These are phyloP conservation scores for Chlorella sp. DNA, from an alignment of 139 green algal species.

Conservation along the genomic window DNA sequence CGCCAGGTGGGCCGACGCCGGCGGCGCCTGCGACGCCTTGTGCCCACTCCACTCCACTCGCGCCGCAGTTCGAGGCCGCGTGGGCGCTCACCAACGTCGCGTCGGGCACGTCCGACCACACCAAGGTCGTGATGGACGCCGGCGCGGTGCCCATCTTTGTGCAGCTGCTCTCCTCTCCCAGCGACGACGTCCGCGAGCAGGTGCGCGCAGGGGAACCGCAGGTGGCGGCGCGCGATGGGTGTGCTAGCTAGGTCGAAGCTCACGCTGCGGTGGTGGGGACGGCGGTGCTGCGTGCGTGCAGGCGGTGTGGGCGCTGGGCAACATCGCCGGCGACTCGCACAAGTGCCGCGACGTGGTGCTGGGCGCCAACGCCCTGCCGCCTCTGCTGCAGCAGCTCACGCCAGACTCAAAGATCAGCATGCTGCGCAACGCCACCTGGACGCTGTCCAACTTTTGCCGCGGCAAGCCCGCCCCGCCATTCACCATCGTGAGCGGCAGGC, in stretches of 20 bases:
- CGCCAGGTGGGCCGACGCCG: no score
- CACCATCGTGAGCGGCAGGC: conserved; percentile 50
- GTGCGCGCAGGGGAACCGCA: conserved; percentile 29
- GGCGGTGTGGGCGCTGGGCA: conserved; percentile 98
- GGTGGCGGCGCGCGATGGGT: no score
- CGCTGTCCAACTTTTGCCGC: conserved; percentile 99
- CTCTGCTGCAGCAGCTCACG: conserved; percentile 90
- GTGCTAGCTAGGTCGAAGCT: not conserved
- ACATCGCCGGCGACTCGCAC: conserved; percentile 94
- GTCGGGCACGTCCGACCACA: conserved; percentile 95
- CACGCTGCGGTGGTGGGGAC: no score
- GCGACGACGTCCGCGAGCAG: conserved; percentile 96
- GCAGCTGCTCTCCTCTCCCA: conserved; percentile 81
- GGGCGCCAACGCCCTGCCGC: conserved; percentile 67
- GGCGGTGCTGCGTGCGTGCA: conserved; percentile 44
- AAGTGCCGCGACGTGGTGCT: conserved; percentile 96
- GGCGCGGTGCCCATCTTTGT: conserved; percentile 98
- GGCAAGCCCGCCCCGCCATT: conserved; percentile 90
- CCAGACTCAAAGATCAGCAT: conserved; percentile 92
- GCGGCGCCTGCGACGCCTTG: no score
- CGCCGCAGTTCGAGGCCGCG: conserved; percentile 87
- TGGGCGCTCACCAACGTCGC: conserved; percentile 99
- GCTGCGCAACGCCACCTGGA: conserved; percentile 99
- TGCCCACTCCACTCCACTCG: not conserved
- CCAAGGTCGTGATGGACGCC: conserved; percentile 94